Conservation (phyloP, 768 basidiomycete species). For the Phlegmacium glaucopus region DNA sequence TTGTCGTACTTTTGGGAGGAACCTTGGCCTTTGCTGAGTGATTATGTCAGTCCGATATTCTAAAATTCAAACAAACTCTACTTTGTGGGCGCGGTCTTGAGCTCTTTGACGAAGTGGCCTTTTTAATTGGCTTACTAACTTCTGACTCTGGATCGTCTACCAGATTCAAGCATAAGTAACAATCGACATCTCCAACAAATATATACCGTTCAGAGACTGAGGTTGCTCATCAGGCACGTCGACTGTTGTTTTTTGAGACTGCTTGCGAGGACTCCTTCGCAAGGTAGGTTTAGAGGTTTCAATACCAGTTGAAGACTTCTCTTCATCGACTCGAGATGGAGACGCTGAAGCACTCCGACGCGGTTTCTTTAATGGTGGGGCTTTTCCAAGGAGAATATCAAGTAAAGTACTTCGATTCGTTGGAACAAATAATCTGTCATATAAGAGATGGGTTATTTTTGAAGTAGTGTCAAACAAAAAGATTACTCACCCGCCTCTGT, state of each 20-base stretch:
- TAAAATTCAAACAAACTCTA: not conserved
- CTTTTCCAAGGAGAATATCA: constrained; percentile 50
- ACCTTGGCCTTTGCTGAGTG: not conserved
- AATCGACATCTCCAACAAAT: not conserved
- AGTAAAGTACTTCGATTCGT: constrained; percentile 44
- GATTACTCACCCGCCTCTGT: constrained; percentile 57
- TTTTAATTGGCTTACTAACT: not conserved
- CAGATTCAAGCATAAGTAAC: not conserved
- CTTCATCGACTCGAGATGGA: constrained; percentile 18
- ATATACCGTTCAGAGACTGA: not conserved
- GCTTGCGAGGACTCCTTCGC: constrained; percentile 5
- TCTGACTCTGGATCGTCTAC: not conserved
- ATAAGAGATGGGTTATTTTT: not conserved
- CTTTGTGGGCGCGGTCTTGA: not conserved
- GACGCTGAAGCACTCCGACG: constrained; percentile 28
- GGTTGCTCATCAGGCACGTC: not conserved
- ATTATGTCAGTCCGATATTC: not conserved
- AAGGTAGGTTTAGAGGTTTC: constrained; percentile 3
- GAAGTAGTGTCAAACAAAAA: no score
- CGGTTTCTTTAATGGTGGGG: constrained; percentile 25
- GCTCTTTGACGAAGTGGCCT: not conserved
- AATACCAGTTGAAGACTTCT: not conserved
- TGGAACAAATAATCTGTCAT: constrained; percentile 50
- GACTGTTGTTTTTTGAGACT: constrained; percentile 1
- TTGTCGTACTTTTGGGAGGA: no score